Base-by-base conservation (phyloP, 1,139 yeast species). In the Suhomyces yuchorum region DNA sequence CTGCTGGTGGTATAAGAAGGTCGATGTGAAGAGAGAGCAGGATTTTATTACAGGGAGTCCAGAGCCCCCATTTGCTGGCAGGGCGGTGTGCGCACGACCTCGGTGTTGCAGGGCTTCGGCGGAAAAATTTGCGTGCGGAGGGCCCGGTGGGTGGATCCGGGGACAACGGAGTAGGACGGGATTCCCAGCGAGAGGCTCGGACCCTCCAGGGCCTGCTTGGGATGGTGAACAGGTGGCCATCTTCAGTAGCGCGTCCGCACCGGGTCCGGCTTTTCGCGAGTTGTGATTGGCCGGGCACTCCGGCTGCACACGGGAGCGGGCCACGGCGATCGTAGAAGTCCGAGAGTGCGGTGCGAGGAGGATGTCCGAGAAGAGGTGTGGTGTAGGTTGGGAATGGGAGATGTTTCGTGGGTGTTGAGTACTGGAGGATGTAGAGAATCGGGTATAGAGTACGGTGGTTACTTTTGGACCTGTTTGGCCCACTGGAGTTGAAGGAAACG, bases 21-120 rank as follows among this genome's bases (percentile, higher is more conserved):
- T 28, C 49, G 40, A 46, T 28, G 49, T 46, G 44, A 44, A 44
- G 50, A 43, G 44, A 34, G 41, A 43, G 44, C 43, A 38, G 40
- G 45, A 23, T 43, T 47, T 47, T 47, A 41, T 44, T 47, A 40
- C 50, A 43, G 42, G 47, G 44, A 47, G 50, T 18, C 30, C 30
- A 22, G 39, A 37, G 30, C 43, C 44, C 44, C 45, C 46, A 42
- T 43, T 47, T 47, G 48, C 33, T 44, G 50, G 28, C 26, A 14
- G 26, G 17, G 28, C 37, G 50, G 50, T 43, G 38, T 24, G 50
- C 43, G 45, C 50, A 47, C 50, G 47, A 18, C 42, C 28, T 38
- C 50, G 41, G 36, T 40, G 37, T 28, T 22, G 30, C n/a, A 33
- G 30, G 40, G 19, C 26, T 18, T 34, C 36, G 38, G 22, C 15